Conservation (phyloP, 169 alveolate species). For the Plasmodium gonderi region DNA sequence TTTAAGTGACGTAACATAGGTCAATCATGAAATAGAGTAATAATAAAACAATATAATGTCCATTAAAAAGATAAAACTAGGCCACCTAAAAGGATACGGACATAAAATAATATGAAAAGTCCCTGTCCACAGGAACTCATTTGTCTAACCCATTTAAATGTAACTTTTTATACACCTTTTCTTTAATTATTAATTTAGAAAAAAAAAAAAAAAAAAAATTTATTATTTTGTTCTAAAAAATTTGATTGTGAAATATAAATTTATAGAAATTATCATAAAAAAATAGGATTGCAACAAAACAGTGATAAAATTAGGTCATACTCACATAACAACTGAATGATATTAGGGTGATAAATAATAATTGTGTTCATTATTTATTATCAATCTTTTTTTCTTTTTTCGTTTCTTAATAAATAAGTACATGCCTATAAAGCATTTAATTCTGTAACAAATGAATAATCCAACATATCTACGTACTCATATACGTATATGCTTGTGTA, state of each 20-base stretch:
- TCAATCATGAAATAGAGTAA: too few relatives aligned
- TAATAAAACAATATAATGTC: too few relatives aligned
- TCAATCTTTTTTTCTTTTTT: background rate
- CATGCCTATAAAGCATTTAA: background rate
- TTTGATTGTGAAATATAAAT: background rate
- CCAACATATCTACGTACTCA: background rate
- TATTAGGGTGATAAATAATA: background rate
- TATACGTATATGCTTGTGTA: slow-evolving; percentile 9
- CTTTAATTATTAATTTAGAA: background rate
- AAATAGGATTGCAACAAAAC: background rate
- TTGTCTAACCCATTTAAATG: background rate
- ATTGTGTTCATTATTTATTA: background rate
- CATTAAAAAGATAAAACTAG: too few relatives aligned
- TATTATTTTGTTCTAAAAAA: background rate
- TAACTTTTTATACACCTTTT: background rate
- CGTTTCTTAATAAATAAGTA: background rate
- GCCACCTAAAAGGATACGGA: too few relatives aligned
- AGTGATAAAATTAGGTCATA: background rate
- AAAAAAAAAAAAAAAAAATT: background rate
- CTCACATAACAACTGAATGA: background rate
- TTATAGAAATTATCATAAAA: background rate
- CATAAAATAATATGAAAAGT: too few relatives aligned
- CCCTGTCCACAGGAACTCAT: too few relatives aligned
- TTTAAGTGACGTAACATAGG: too few relatives aligned
- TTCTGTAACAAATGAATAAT: slow-evolving; percentile 1